A percentile compares a stretch with the other conserved stretches of the same genome.
phyloP scores from a whole-genome alignment of 2,329 filamentous ascomycete species.

The Coniochaeta sp. region DNA sequence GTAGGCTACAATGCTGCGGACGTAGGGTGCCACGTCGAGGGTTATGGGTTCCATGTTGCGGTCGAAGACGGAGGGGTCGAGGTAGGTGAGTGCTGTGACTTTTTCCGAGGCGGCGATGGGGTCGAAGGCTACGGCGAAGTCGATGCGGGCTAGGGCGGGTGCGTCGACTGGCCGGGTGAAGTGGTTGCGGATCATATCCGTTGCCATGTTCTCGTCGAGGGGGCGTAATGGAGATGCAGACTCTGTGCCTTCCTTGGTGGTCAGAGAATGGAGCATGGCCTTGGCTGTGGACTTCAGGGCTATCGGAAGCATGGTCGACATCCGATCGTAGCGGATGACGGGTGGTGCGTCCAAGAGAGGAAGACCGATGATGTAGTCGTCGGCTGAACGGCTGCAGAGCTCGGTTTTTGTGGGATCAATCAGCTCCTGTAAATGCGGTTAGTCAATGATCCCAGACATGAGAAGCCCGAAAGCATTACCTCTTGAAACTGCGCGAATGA shows the following conservation, averaged over 20 bases:
- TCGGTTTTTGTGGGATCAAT: slow-evolving; percentile 60
- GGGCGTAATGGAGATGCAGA: slow-evolving; percentile 2
- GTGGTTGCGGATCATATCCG: slow-evolving; percentile 29
- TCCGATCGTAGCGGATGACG: slow-evolving; percentile 21
- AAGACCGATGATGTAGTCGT: slow-evolving; percentile 44
- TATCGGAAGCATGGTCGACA: slow-evolving; percentile 22
- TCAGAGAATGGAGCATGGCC: slow-evolving; percentile 17
- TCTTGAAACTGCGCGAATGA: slow-evolving; percentile 34
- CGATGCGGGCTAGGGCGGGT: slow-evolving; percentile 34
- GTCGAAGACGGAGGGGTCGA: slow-evolving; percentile 72
- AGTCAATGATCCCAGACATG: slow-evolving; percentile 6
- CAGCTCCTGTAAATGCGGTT: slow-evolving; percentile 27
- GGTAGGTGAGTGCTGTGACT: slow-evolving; percentile 26
- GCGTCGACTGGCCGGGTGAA: slow-evolving; percentile 20
- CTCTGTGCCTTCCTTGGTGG: neutral
- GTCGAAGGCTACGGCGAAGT: slow-evolving; percentile 54
- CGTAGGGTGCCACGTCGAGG: slow-evolving; percentile 78
- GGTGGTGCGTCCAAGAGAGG: slow-evolving; percentile 39
- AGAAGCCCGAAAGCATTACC: slow-evolving; percentile 15
- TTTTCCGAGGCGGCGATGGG: slow-evolving; percentile 44
- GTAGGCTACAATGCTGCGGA: slow-evolving; percentile 76
- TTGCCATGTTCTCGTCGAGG: slow-evolving; percentile 22
- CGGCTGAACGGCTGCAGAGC: slow-evolving; percentile 36
- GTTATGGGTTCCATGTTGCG: slow-evolving; percentile 58
- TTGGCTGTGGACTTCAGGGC: slow-evolving; percentile 25